Evolutionary conservation across 2,329 filamentous ascomycete species (phyloP).

Genomic region (Tolypocladium guangdongense): DNA sequence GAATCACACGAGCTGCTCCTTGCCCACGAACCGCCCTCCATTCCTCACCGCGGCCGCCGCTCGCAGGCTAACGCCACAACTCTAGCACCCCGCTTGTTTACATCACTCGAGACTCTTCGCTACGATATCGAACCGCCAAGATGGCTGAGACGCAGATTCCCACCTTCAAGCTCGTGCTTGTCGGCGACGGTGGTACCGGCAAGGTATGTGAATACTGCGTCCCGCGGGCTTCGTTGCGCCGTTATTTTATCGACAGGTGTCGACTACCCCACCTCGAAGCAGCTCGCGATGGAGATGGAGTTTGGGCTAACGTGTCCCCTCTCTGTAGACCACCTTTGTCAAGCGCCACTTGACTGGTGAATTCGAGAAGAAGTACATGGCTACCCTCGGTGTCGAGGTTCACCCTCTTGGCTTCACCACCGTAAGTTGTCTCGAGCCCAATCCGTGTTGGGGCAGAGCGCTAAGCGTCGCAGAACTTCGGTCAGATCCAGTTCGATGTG

Average conservation of each 20-base stretch:
- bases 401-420: constrained; percentile 97
- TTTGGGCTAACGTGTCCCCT: background rate
- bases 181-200: constrained; percentile 97
- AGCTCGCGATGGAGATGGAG: background rate
- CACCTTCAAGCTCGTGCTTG: constrained; percentile 99
- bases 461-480: constrained; percentile 58
- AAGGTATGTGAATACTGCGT: constrained; percentile 54
- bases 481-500: constrained; percentile 95
- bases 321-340: constrained; percentile 88
- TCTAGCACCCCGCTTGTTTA: constrained; percentile 37
- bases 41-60: constrained; percentile 7
- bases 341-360: constrained; percentile 99
- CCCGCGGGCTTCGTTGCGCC: constrained; percentile 9
- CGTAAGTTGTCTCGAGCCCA: constrained; percentile 48
- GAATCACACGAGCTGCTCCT: constrained; percentile 5
- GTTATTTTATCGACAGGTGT: constrained; percentile 11
- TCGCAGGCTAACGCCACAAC: constrained; percentile 21
- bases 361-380: constrained; percentile 99
- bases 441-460: constrained; percentile 1
- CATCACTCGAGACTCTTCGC: constrained; percentile 21
- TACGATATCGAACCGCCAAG: constrained; percentile 19
- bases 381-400: constrained; percentile 97
- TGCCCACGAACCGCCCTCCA: constrained; percentile 4
- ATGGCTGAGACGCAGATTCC: constrained; percentile 58
- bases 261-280: constrained; percentile 11